These are phyloP conservation scores for Lentithecium fluviatile DNA, from an alignment of 495 filamentous ascomycete genomes.

Conservation along the genomic window DNA sequence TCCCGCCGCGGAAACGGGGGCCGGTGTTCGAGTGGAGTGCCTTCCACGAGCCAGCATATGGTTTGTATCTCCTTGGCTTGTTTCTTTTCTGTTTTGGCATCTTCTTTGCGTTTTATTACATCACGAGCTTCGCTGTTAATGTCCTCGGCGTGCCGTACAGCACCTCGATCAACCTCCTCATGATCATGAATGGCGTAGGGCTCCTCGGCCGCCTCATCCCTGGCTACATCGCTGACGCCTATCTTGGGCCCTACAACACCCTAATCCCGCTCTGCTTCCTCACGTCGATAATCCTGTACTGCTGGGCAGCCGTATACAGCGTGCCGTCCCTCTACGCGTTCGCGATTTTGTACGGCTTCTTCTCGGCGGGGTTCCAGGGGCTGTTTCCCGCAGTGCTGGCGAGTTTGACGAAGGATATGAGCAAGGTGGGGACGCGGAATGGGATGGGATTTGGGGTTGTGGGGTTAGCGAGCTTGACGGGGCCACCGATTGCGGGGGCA, in stretches of 20 bases:
- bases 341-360: slow-evolving; percentile 38
- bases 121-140: slow-evolving; percentile 37
- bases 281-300: slow-evolving; percentile 35
- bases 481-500: slow-evolving; percentile 43
- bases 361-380: slow-evolving; percentile 39
- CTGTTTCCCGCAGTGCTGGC: slow-evolving; percentile 40
- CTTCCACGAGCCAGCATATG: slow-evolving; percentile 39
- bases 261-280: slow-evolving; percentile 39
- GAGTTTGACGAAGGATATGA: slow-evolving; percentile 40
- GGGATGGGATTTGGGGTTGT: slow-evolving; percentile 44
- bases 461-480: slow-evolving; percentile 40
- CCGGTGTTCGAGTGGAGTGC: slow-evolving; percentile 38
- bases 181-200: slow-evolving; percentile 44
- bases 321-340: slow-evolving; percentile 37
- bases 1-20: slow-evolving; percentile 33
- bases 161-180: slow-evolving; percentile 36
- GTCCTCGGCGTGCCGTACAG: slow-evolving; percentile 36
- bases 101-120: slow-evolving; percentile 37
- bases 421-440: slow-evolving; percentile 40
- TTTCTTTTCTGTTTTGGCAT: slow-evolving; percentile 24
- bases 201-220: slow-evolving; percentile 42
- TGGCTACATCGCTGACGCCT: slow-evolving; percentile 38
- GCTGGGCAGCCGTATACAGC: slow-evolving; percentile 38
- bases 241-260: slow-evolving; percentile 40
- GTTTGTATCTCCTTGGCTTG: slow-evolving; percentile 28